A percentile compares a stretch with the other conserved stretches of the same genome.
Evolutionary conservation across 2,329 filamentous ascomycete species (phyloP).

Genomic region (Microcera coccophila): DNA sequence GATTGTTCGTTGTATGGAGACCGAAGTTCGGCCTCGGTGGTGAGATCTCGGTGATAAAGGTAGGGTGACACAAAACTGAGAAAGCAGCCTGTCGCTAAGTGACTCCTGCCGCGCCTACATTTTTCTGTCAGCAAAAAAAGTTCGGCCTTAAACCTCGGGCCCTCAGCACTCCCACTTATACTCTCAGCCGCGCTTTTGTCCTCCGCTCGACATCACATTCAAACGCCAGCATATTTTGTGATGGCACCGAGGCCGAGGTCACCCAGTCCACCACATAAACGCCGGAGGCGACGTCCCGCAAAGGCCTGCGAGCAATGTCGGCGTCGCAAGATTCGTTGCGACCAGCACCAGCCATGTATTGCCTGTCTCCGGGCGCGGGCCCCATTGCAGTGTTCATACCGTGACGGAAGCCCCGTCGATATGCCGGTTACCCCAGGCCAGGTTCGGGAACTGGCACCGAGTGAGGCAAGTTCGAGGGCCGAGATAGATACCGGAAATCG

Average conservation of each 20-base stretch:
- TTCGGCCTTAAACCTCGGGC: conserved; percentile 12
- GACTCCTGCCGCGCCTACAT: background rate
- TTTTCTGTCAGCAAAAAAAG: background rate
- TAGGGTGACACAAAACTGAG: background rate
- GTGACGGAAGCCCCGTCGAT: conserved; percentile 13
- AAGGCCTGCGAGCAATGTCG: conserved; percentile 26
- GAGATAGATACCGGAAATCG: conserved; percentile 3
- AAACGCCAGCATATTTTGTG: background rate
- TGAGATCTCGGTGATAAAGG: conserved; percentile 5
- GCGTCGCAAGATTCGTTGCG: conserved; percentile 24
- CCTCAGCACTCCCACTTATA: conserved; percentile 10
- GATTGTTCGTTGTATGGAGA: background rate
- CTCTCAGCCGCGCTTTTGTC: conserved; percentile 1
- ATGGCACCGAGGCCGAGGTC: conserved; percentile 6
- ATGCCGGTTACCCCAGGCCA: background rate
- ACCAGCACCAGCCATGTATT: conserved; percentile 20
- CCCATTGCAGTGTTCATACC: conserved; percentile 24
- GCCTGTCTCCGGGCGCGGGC: conserved; percentile 22
- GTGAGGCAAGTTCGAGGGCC: conserved; percentile 1
- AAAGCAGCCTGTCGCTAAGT: accelerated
- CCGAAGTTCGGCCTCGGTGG: conserved; percentile 14
- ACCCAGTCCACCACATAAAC: conserved; percentile 14
- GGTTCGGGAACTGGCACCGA: background rate
- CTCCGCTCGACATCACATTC: background rate
- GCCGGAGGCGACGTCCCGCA: conserved; percentile 23